A percentile compares a stretch with the other conserved stretches of the same genome.
These are phyloP conservation scores for Penstemon newberryi DNA, from an alignment of 257 asterid genomes.

Conservation along the genomic window DNA sequence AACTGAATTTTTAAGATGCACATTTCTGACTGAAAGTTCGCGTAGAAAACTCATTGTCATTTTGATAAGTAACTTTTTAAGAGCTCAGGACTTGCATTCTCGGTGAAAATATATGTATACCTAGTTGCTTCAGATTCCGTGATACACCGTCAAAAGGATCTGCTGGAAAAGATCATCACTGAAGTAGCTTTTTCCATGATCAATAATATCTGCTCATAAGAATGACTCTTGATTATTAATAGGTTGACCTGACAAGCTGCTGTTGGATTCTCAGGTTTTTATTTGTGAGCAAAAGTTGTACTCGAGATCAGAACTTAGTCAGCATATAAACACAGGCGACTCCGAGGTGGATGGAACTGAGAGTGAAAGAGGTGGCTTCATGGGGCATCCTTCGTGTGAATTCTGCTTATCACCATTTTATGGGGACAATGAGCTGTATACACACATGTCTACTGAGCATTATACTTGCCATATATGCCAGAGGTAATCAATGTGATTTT, in stretches of 20 bases:
- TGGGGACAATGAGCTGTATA: conserved; percentile 88
- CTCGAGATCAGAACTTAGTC: conserved; percentile 77
- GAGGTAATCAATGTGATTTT: conserved; percentile 47
- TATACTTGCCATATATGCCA: conserved; percentile 94
- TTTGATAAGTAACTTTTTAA: too few relatives aligned
- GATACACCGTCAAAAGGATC: too few relatives aligned
- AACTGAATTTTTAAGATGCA: too few relatives aligned
- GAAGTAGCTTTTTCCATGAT: too few relatives aligned
- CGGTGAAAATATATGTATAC: too few relatives aligned
- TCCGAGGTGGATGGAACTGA: conserved; percentile 98
- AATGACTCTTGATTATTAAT: too few relatives aligned
- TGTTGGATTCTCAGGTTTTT: conserved; percentile 56
- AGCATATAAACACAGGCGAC: conserved; percentile 79
- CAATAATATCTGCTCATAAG: too few relatives aligned
- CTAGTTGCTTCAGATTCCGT: too few relatives aligned
- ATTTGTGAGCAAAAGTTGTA: conserved; percentile 95
- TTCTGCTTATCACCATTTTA: conserved; percentile 86
- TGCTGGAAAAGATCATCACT: too few relatives aligned
- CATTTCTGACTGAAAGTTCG: too few relatives aligned
- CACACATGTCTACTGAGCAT: conserved; percentile 95
- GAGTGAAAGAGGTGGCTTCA: conserved; percentile 96
- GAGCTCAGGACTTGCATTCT: too few relatives aligned
- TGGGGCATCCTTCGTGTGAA: conserved; percentile 91
- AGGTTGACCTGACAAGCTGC: conserved; percentile 18
- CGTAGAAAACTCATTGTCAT: too few relatives aligned